Evolutionary conservation across 1,284 basidiomycete species (phyloP).

Genomic region (Cutaneotrichosporon daszewskae): DNA sequence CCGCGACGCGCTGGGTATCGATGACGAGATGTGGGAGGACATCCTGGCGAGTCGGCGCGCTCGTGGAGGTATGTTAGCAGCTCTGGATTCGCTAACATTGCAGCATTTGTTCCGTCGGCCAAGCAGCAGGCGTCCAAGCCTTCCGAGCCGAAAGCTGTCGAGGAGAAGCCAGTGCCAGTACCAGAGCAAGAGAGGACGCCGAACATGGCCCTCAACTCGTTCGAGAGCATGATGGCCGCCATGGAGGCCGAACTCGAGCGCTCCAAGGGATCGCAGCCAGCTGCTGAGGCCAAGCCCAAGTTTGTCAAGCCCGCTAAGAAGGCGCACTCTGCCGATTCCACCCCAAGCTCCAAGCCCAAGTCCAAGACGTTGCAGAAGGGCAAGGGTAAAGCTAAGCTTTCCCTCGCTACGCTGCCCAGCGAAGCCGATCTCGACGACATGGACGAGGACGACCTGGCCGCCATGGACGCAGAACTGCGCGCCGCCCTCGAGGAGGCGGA

Average conservation of each 20-base stretch:
- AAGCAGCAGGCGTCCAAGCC: neutral
- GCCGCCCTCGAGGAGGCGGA: conserved; percentile 57
- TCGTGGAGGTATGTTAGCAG: conserved; percentile 48
- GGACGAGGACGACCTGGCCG: conserved; percentile 59
- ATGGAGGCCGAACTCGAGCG: conserved; percentile 74
- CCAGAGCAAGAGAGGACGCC: conserved; percentile 4
- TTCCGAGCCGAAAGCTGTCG: neutral
- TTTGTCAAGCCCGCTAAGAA: conserved; percentile 1
- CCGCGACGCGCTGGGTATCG: conserved; percentile 77
- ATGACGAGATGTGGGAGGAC: conserved; percentile 71
- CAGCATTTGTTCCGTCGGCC: conserved; percentile 16
- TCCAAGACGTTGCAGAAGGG: neutral
- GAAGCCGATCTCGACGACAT: conserved; percentile 51
- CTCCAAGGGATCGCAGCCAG: conserved; percentile 6
- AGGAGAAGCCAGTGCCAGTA: neutral
- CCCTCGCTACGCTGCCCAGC: conserved; percentile 31
- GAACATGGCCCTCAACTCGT: conserved; percentile 73
- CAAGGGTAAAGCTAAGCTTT: neutral
- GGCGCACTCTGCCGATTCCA: conserved; percentile 1
- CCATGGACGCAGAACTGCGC: conserved; percentile 79
- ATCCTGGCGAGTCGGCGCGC: conserved; percentile 73
- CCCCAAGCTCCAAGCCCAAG: neutral
- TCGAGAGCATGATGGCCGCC: conserved; percentile 88
- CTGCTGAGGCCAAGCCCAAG: conserved; percentile 1
- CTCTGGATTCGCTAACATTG: too few relatives aligned